Conservation (phyloP, 306 rosid genomes). For the Psophocarpus tetragonolobus region DNA sequence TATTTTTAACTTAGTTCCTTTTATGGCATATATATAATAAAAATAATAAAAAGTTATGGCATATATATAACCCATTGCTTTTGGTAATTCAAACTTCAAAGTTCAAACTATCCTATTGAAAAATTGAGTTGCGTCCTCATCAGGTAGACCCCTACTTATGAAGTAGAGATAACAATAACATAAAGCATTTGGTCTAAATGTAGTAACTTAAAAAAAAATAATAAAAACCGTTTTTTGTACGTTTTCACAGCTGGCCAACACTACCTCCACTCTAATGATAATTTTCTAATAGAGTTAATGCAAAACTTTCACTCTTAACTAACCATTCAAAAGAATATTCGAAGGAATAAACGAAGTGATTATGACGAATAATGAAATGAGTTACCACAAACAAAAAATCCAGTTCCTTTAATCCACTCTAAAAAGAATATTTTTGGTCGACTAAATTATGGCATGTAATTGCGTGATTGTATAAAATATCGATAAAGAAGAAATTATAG, state of each 20-base stretch:
- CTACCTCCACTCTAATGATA: neutral
- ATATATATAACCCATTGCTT: neutral
- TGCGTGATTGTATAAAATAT: neutral
- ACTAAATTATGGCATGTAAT: neutral
- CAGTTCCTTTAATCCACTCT: too few species aligned
- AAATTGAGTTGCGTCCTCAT: neutral
- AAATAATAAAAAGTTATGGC: neutral
- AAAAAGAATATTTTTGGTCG: neutral
- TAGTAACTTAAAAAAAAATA: too few species aligned
- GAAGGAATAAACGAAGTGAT: slow-evolving; percentile 9
- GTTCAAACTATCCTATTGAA: neutral
- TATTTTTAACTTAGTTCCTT: too few species aligned
- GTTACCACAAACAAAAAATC: neutral
- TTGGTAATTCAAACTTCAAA: neutral
- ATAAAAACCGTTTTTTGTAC: too few species aligned
- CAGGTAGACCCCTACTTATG: neutral
- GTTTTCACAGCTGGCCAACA: neutral
- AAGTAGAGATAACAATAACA: neutral
- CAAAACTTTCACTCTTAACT: neutral
- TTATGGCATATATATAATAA: too few species aligned
- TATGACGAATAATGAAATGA: neutral
- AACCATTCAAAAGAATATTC: slow-evolving; percentile 37
- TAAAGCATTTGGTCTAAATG: neutral
- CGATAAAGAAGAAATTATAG: too few species aligned
- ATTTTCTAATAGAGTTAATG: neutral